Percentiles rank a stretch among this genome's conserved stretches.
Evolutionary conservation across 768 basidiomycete genomes (phyloP).

Genomic region (Psilocybe tampanensis): DNA sequence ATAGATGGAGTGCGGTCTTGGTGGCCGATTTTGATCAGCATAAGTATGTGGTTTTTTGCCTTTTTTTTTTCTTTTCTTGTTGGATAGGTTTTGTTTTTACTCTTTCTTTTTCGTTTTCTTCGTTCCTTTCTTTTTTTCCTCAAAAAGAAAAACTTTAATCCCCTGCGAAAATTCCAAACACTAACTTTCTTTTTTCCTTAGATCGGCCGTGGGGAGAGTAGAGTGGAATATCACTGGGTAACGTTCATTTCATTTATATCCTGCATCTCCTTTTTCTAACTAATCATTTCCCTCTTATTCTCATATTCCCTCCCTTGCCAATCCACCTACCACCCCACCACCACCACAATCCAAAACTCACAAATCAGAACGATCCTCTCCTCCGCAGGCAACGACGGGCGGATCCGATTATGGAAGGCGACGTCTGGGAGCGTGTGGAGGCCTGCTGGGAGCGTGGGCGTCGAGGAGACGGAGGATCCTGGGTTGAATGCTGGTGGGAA

Average conservation of each 20-base stretch:
- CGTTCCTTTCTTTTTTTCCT: no score
- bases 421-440: constrained; percentile 85
- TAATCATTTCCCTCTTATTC: no score
- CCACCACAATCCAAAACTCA: no score
- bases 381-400: constrained; percentile 81
- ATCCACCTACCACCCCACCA: no score
- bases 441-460: constrained; percentile 78
- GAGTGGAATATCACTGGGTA: constrained; percentile 95
- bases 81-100: no score
- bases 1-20: constrained; percentile 78
- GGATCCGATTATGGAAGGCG: constrained; percentile 84
- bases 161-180: no score
- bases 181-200: constrained; percentile 26
- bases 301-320: no score
- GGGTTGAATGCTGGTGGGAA: no score
- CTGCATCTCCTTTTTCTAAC: no score
- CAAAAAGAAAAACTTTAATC: no score
- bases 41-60: constrained; percentile 47
- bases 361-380: constrained; percentile 62
- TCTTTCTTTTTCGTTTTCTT: no score
- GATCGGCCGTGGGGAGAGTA: constrained; percentile 79
- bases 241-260: constrained; percentile 9
- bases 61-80: not conserved
- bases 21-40: constrained; percentile 91
- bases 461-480: constrained; percentile 63